Conservation (phyloP, 2,329 filamentous ascomycete species). For the Parastagonospora avenae region DNA sequence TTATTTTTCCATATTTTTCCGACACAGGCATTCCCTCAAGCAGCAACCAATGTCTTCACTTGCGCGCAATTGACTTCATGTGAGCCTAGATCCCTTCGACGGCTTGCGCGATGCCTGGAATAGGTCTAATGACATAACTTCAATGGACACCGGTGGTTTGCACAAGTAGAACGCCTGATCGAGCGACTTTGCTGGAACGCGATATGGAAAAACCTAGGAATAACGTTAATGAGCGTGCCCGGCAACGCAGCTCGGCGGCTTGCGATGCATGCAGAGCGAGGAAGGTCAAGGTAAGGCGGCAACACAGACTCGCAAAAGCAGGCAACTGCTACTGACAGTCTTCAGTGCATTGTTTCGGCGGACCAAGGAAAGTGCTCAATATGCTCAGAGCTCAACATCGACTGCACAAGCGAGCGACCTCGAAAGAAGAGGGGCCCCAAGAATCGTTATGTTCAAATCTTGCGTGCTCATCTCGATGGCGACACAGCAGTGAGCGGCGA, state of each 20-base stretch:
- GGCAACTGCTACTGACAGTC: background rate
- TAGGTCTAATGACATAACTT: too few species aligned
- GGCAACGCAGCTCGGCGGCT: slow-evolving; percentile 18
- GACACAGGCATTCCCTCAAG: background rate
- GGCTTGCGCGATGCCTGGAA: too few species aligned
- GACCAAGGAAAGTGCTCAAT: slow-evolving; percentile 10
- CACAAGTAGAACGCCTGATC: too few species aligned
- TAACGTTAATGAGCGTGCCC: slow-evolving; percentile 6
- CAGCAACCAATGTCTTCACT: too few species aligned
- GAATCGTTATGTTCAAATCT: slow-evolving; percentile 18
- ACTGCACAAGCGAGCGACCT: slow-evolving; percentile 17
- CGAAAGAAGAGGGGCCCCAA: slow-evolving; percentile 26
- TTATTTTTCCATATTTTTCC: slow-evolving; percentile 13
- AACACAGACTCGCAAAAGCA: background rate
- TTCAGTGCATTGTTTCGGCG: slow-evolving; percentile 10
- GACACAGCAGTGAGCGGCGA: background rate
- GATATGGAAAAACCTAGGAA: slow-evolving; percentile 6
- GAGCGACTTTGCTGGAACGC: background rate
- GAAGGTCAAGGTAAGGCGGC: slow-evolving; percentile 27
- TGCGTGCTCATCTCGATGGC: slow-evolving; percentile 9
- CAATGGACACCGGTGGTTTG: too few species aligned
- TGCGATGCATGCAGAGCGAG: slow-evolving; percentile 26
- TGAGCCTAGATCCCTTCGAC: too few species aligned
- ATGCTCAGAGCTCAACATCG: slow-evolving; percentile 17
- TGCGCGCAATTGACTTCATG: too few species aligned